Evolutionary conservation across 805 yeast species (phyloP), one percentile per base, ranked within the genome.

Genomic region (Ogataea neopini): DNA sequence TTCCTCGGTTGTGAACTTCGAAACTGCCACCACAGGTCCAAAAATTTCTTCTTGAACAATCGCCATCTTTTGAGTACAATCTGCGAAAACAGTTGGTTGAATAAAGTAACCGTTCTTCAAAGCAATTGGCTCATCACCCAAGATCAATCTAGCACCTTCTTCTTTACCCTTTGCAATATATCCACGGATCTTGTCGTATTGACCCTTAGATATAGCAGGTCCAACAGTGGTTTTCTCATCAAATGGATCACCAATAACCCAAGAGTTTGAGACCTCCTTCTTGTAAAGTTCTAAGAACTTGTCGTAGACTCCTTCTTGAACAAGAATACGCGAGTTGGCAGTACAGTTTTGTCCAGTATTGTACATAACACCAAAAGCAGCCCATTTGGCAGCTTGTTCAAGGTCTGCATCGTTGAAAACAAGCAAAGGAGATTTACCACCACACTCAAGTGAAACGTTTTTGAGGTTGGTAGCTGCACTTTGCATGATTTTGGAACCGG

Each of bases 1-100:
- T 42, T 80, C 84, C 54, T 81, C 85, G 25, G 81, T 71, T 30
- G 70, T 62, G 69, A 88, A 88, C 66, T 78, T 80, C 48, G 84
- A 79, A 29, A 85, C 73, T 6, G 81, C 74, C 20, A 84, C 88
- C 28, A 88, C 96, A 13, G 96, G 96, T 15, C 96, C 96, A 66
- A 88, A 88, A 49, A 88, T 87, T 68, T 88, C 96, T 67, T 88
- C 96, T 54, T 75, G 75, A 48, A 83, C 85, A 43, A 88, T 79
- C 50, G 76, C 72, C 80, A 84, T 83, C 26, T 74, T 65, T 51
- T 83, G 83, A 45, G 72, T 75, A 41, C 86, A 88, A 58, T 86
- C 86, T 20, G 83, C 75, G 58, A 88, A 87, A 36, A 88, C 74
- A 3, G 95, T 86, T 48, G 96, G 96, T 58, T 79, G 76, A 56